These are phyloP conservation scores for Areca catechu DNA, from an alignment of 176 grass and related monocot genomes.

Conservation along the genomic window DNA sequence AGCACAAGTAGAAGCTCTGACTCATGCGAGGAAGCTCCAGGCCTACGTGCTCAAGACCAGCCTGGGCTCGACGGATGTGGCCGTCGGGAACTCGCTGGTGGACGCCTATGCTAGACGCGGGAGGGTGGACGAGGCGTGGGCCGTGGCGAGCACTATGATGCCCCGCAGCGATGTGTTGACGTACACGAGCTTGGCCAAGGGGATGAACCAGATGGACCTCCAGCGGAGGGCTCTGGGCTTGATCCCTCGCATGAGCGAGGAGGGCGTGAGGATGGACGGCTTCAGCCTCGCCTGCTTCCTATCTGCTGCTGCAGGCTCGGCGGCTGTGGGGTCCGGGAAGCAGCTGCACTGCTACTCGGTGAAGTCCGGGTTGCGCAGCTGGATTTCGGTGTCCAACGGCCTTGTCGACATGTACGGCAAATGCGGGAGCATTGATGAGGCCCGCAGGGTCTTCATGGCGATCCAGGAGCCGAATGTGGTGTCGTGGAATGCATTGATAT, in stretches of 20 bases:
- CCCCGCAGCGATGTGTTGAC: slow-evolving; percentile 41
- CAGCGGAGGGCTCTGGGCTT: slow-evolving; percentile 36
- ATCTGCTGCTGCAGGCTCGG: slow-evolving; percentile 41
- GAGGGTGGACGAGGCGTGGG: slow-evolving; percentile 41
- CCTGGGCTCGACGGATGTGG: slow-evolving; percentile 38
- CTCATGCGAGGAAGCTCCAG: slow-evolving; percentile 45
- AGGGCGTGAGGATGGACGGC: slow-evolving; percentile 44
- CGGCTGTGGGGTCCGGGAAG: slow-evolving; percentile 29
- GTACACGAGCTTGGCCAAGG: slow-evolving; percentile 72
- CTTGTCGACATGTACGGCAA: slow-evolving; percentile 82
- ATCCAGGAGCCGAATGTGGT: slow-evolving; percentile 55
- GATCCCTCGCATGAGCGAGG: slow-evolving; percentile 39
- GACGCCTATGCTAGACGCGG: slow-evolving; percentile 65
- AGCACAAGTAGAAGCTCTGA: slow-evolving; percentile 8
- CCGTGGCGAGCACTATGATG: slow-evolving; percentile 41
- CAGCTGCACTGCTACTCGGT: slow-evolving; percentile 59
- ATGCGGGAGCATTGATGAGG: slow-evolving; percentile 53
- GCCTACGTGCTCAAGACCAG: slow-evolving; percentile 59
- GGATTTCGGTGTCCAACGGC: slow-evolving; percentile 63
- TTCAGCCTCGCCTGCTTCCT: slow-evolving; percentile 65
- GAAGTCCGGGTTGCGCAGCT: slow-evolving; percentile 44
- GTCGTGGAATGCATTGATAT: slow-evolving; percentile 67
- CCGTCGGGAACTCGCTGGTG: slow-evolving; percentile 55
- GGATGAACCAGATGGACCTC: slow-evolving; percentile 48
- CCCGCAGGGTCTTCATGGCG: slow-evolving; percentile 33